These are phyloP conservation scores for Hyaloscypha hepaticicola DNA, from an alignment of 495 filamentous ascomycete genomes.

Conservation along the genomic window DNA sequence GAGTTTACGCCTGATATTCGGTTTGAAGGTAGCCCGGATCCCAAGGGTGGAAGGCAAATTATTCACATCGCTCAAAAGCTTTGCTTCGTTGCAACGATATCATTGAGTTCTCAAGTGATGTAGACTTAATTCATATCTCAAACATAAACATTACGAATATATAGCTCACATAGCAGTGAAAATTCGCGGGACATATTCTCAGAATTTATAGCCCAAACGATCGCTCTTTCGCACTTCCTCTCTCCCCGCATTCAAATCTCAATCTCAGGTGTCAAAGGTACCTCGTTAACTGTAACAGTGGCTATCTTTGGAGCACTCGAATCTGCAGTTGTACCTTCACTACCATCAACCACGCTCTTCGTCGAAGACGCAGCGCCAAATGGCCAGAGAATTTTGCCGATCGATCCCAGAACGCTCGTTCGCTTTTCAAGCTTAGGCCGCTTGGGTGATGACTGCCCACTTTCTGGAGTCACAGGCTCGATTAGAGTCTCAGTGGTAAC, in stretches of 20 bases:
- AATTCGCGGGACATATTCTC: too few species aligned
- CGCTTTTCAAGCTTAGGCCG: constrained; percentile 10
- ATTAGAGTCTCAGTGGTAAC: neutral
- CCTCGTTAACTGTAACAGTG: neutral
- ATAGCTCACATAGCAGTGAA: neutral
- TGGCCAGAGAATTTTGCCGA: constrained; percentile 21
- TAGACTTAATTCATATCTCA: neutral
- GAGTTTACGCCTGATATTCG: too few species aligned
- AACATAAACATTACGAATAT: neutral
- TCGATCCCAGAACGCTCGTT: constrained; percentile 10
- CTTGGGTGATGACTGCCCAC: neutral
- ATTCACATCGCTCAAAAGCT: too few species aligned
- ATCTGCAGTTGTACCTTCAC: neutral
- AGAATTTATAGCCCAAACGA: too few species aligned
- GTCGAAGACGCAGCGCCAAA: constrained; percentile 2
- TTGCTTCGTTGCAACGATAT: too few species aligned
- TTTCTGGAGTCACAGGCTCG: neutral
- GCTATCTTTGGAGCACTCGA: neutral
- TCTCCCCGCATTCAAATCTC: neutral
- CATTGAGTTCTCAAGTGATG: neutral
- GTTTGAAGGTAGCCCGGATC: too few species aligned
- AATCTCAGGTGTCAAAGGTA: neutral
- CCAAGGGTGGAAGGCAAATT: too few species aligned
- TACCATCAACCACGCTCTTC: neutral
- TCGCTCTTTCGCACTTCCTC: neutral